Conservation (phyloP, 352 stramenopile genomes). For the Globisporangium cederbergense region DNA sequence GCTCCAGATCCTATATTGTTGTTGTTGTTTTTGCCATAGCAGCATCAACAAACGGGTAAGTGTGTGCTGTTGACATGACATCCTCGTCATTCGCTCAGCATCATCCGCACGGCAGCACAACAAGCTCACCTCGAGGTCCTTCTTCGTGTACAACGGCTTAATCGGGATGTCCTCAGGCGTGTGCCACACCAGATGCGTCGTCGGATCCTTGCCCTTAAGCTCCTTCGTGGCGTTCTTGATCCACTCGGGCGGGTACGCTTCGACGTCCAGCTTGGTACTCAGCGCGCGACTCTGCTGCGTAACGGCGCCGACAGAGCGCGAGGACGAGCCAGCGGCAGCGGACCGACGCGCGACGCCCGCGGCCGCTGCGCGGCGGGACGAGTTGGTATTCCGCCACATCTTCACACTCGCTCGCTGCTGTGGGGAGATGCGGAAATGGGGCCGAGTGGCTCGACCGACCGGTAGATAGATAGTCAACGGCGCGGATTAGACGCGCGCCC, state of each 20-base stretch:
- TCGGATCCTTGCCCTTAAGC: conserved; percentile 76
- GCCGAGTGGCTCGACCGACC: no score
- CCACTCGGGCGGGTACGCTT: conserved; percentile 45
- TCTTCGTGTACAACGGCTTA: conserved; percentile 93
- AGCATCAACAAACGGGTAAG: not conserved
- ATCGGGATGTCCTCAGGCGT: conserved; percentile 93
- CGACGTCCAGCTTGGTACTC: conserved; percentile 29
- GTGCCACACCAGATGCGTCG: conserved; percentile 64
- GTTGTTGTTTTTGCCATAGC: not conserved
- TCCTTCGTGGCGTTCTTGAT: conserved; percentile 71
- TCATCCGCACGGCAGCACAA: no score
- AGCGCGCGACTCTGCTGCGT: conserved; percentile 20
- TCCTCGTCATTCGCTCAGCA: not conserved
- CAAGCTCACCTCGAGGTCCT: conserved; percentile 52
- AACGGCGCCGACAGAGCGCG: not conserved
- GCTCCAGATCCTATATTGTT: conserved; percentile 33
- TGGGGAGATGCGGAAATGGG: not conserved
- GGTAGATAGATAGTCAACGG: not conserved
- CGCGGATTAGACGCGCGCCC: not conserved
- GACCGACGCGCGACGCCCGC: conserved; percentile 1
- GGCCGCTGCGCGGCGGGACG: conserved; percentile 6
- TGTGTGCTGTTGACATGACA: not conserved
- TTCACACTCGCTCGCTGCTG: not conserved
- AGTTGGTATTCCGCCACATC: conserved; percentile 10
- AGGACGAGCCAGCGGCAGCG: not conserved